A percentile compares a stretch with the other conserved stretches of the same genome.
Evolutionary conservation across 2,329 filamentous ascomycete species (phyloP).

Genomic region (Aspergillus bombycis): DNA sequence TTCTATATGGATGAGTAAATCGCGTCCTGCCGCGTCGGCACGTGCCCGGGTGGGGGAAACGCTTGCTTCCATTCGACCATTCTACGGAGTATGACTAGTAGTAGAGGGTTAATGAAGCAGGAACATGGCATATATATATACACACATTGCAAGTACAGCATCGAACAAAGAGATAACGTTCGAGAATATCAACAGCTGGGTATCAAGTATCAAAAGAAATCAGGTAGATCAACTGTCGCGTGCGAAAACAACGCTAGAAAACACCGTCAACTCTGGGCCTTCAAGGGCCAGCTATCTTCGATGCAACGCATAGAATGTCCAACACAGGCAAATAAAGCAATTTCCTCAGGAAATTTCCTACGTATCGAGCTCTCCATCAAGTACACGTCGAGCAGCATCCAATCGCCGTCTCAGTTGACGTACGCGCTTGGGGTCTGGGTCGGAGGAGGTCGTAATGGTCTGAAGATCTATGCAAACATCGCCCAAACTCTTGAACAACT

Average conservation of each 20-base stretch:
- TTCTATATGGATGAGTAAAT: neutral
- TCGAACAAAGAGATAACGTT: neutral
- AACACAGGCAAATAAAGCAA: constrained; percentile 4
- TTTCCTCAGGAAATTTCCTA: constrained; percentile 9
- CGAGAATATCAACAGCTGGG: constrained; percentile 16
- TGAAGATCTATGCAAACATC: constrained; percentile 57
- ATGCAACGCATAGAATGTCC: neutral
- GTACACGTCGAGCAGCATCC: constrained; percentile 71
- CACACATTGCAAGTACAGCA: neutral
- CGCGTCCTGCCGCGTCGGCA: constrained; percentile 10
- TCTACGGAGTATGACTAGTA: neutral
- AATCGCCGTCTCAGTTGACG: constrained; percentile 70
- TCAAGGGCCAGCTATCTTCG: neutral
- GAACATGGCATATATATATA: constrained; percentile 6
- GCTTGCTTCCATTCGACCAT: neutral
- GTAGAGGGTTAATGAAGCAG: neutral
- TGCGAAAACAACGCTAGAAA: neutral
- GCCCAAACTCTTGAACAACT: constrained; percentile 54
- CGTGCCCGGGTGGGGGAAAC: constrained; percentile 9
- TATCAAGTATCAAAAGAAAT: constrained; percentile 16
- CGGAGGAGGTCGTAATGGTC: constrained; percentile 53
- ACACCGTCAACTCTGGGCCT: constrained; percentile 1
- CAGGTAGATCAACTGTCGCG: constrained; percentile 1
- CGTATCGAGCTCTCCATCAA: constrained; percentile 66
- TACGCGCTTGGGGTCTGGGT: constrained; percentile 56